A percentile compares a stretch with the other conserved stretches of the same genome.
Evolutionary conservation across 2,329 filamentous ascomycete genomes (phyloP).

Genomic region (Colletotrichum phormii): DNA sequence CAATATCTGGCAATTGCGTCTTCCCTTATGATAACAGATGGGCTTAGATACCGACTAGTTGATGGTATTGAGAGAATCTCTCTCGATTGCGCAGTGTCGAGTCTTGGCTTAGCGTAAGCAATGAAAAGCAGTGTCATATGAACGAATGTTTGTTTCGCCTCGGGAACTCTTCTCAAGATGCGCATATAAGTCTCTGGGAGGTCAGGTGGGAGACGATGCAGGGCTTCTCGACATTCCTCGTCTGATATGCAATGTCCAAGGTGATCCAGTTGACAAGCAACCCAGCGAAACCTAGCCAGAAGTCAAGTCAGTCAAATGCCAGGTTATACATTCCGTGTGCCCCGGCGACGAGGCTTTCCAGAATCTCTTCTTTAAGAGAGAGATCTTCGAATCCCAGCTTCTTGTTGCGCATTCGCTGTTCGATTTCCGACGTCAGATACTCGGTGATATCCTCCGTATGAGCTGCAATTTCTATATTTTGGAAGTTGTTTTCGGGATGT

Average conservation of each 20-base stretch:
- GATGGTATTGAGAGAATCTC: not conserved
- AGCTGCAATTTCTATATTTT: not conserved
- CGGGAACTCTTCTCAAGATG: not conserved
- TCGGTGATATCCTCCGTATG: not conserved
- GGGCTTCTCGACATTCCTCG: not conserved
- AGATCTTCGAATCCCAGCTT: not conserved
- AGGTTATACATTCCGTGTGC: slow-evolving; percentile 13
- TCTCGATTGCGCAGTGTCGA: rapidly evolving
- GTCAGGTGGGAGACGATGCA: not conserved
- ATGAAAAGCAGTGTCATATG: not conserved
- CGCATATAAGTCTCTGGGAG: not conserved
- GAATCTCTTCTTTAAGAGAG: not conserved
- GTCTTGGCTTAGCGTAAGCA: rapidly evolving
- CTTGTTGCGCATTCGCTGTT: not conserved
- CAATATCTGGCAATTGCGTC: not conserved
- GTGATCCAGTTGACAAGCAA: slow-evolving; percentile 20
- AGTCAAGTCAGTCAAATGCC: not conserved
- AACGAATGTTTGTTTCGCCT: rapidly evolving
- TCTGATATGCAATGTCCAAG: not conserved
- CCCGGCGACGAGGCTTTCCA: not conserved
- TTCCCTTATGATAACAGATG: not conserved
- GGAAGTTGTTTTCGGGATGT: not conserved
- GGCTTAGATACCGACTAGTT: not conserved
- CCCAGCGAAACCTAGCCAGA: slow-evolving; percentile 6
- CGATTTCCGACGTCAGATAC: slow-evolving; percentile 13